Base-by-base conservation (phyloP, 495 filamentous ascomycete species). In the Corynascus novoguineensis region DNA sequence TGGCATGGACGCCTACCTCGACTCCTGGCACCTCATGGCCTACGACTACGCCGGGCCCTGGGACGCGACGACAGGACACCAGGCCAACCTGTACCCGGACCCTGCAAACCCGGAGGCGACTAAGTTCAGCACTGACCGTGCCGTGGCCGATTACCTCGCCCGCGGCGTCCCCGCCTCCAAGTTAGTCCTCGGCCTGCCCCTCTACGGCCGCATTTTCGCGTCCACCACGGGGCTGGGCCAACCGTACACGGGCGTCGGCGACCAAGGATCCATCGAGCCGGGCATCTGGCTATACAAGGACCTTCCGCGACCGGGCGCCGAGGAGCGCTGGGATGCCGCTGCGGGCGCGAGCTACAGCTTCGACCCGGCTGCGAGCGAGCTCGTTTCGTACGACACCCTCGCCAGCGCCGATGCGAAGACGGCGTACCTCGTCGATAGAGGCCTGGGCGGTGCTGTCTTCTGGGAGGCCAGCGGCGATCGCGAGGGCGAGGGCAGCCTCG, bases 11-110 rank as follows among this genome's bases (percentile, higher is more conserved):
- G 72, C 70, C 22, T 83, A 84, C 52, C 73, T 96, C 21, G 92
- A 97, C 71, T 86, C 89, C 61, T 95, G 89, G 81, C 87, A 95
- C 64, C 71, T 95, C 19, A 91, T 92, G 87, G 84, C 83, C 4
- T 89, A 90, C 59, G 86, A 89, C 65, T 89, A 83, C 59, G 77
- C 84, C 12, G 85, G 86, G 49, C 78, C 78, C 28, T 96, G 88
- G 89, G 85, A 87, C 59, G 61, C 72, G 8, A 69, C 71, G 6
- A 75, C 86, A 24, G 88, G 86, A 19, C 85, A 96, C 64, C 83
- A 89, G 68, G 78, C 89, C 17, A 96, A 95, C 64, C 65, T 95
- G 32, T 88, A 78, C 68, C 58, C 68, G 14, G 83, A 79, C 29
- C 61, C 57, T 15, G 46, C 62, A 14, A 81, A 82, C 63, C 78